Evolutionary conservation across 1,284 basidiomycete genomes (phyloP).

Genomic region (Fomitiporia mediterranea): DNA sequence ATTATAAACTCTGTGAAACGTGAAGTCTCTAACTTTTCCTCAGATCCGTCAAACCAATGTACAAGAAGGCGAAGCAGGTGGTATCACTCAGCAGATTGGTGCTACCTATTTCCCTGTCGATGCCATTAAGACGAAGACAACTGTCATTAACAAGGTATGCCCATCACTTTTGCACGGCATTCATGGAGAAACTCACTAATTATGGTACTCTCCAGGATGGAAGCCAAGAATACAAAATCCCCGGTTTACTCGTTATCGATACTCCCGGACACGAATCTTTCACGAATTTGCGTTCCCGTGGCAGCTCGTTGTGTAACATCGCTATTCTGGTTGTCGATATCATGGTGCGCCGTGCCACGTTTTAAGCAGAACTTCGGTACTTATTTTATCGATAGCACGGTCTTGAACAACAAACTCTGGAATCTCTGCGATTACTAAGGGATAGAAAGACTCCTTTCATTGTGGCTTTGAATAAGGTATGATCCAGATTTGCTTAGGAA

Average conservation of each 20-base stretch:
- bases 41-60: constrained; percentile 99
- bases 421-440: constrained; percentile 89
- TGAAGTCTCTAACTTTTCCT: not conserved
- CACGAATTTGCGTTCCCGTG: constrained; percentile 94
- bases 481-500: constrained; percentile 19
- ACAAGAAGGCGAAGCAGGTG: constrained; percentile 98
- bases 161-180: no score
- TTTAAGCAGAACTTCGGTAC: constrained; percentile 10
- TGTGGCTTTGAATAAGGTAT: constrained; percentile 94
- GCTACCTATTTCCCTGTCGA: constrained; percentile 99
- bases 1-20: constrained; percentile 1
- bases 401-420: constrained; percentile 94
- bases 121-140: constrained; percentile 93
- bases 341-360: constrained; percentile 56
- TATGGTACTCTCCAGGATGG: constrained; percentile 53
- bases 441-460: constrained; percentile 99
- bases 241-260: constrained; percentile 95
- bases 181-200: not conserved
- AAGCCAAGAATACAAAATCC: constrained; percentile 91
- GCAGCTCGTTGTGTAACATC: constrained; percentile 98
- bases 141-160: constrained; percentile 78
- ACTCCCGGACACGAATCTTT: constrained; percentile 99
- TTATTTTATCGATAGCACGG: constrained; percentile 66
- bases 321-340: constrained; percentile 99
- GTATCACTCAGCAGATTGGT: constrained; percentile 99